Conservation (phyloP, 2,329 filamentous ascomycete genomes). For the Fusarium sp. region DNA sequence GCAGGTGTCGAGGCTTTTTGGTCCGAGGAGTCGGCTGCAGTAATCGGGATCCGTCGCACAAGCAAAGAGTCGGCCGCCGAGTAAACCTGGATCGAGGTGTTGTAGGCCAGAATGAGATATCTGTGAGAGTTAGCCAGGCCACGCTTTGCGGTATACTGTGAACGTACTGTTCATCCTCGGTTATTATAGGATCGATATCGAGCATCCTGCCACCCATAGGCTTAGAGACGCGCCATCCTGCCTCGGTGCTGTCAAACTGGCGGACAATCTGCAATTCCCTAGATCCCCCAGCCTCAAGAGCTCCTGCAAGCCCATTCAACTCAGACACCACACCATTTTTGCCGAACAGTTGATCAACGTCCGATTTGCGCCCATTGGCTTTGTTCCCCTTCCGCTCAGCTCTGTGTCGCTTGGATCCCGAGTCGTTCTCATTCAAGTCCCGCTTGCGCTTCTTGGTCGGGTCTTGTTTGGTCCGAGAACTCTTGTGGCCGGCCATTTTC, state of each 20-base stretch:
- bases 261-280: conserved; percentile 46
- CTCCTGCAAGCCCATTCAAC: conserved; percentile 35
- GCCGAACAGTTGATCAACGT: conserved; percentile 15
- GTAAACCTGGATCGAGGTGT: conserved; percentile 84
- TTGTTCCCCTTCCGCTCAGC: conserved; percentile 51
- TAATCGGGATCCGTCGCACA: conserved; percentile 77
- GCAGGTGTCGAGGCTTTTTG: conserved; percentile 46
- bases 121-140: conserved; percentile 59
- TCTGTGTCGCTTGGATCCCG: conserved; percentile 60
- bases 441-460: conserved; percentile 65
- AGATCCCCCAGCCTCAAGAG: conserved; percentile 33
- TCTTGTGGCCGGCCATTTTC: conserved; percentile 56
- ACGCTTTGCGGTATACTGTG: not conserved
- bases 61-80: conserved; percentile 86
- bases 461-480: conserved; percentile 53
- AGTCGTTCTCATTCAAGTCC: conserved; percentile 60
- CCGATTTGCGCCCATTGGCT: conserved; percentile 45
- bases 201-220: conserved; percentile 77
- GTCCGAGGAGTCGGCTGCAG: conserved; percentile 47
- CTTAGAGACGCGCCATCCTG: conserved; percentile 73
- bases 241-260: conserved; percentile 51
- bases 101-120: conserved; percentile 82
- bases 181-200: conserved; percentile 76
- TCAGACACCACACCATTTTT: conserved; percentile 32
- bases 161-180: conserved; percentile 72